Percentiles rank a stretch among this genome's conserved stretches.
phyloP scores from a whole-genome alignment of 306 rosid species.

The Dryas drummondii region DNA sequence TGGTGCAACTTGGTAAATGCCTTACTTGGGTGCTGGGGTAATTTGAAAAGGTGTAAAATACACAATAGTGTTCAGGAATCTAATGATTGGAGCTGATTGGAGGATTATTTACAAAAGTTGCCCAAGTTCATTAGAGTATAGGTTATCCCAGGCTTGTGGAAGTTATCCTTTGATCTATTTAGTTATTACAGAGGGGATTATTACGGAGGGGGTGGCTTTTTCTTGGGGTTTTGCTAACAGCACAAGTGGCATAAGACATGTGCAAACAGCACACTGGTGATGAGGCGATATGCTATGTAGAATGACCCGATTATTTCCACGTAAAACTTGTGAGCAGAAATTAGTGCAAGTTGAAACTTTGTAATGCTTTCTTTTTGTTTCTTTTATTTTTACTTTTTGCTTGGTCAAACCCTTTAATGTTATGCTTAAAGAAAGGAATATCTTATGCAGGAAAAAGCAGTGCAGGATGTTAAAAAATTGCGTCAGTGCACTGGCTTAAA shows the following conservation, averaged over 20 bases:
- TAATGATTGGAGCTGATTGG: neutral
- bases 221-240: neutral
- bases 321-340: neutral
- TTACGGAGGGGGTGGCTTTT: neutral
- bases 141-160: neutral
- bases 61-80: neutral
- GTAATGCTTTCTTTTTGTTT: neutral
- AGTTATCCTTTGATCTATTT: neutral
- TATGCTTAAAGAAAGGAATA: neutral
- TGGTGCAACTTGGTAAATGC: neutral
- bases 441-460: conserved; percentile 47
- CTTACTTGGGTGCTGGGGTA: neutral
- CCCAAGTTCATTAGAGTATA: neutral
- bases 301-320: conserved; percentile 4
- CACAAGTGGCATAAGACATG: neutral
- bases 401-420: neutral
- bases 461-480: conserved; percentile 37
- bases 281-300: neutral
- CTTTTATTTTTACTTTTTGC: neutral
- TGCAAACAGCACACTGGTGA: conserved; percentile 2
- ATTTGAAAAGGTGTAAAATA: neutral
- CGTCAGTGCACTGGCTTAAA: conserved; percentile 37
- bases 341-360: neutral
- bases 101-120: neutral
- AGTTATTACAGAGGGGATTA: neutral